Conservation (phyloP, 805 yeast genomes). For the Wickerhamiella spandovensis region DNA sequence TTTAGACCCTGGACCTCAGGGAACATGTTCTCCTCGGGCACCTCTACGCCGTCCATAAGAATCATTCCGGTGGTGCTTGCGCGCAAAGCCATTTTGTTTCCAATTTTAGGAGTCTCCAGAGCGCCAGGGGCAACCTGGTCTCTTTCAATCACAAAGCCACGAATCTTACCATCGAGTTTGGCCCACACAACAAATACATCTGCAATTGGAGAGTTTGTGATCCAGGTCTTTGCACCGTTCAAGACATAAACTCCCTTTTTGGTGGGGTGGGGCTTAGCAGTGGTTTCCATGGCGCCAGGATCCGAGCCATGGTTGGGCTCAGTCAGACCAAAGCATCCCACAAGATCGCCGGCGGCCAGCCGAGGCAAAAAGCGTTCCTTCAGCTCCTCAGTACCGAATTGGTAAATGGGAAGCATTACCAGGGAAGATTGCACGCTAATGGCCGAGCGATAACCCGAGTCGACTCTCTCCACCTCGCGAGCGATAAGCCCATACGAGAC, state of each 20-base stretch:
- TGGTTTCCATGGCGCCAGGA: conserved; percentile 45
- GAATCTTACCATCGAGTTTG: conserved; percentile 30
- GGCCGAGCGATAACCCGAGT: conserved; percentile 33
- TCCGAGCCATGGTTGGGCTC: conserved; percentile 55
- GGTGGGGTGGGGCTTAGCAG: conserved; percentile 32
- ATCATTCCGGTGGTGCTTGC: conserved; percentile 34
- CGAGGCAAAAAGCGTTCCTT: conserved; percentile 29
- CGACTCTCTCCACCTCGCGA: conserved; percentile 33
- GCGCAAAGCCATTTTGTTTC: conserved; percentile 28
- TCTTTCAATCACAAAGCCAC: conserved; percentile 32
- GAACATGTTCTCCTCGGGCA: conserved; percentile 30
- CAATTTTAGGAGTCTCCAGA: conserved; percentile 29
- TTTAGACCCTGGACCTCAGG: conserved; percentile 28
- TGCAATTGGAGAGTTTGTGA: conserved; percentile 35
- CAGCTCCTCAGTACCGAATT: conserved; percentile 30
- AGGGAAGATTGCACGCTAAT: conserved; percentile 34
- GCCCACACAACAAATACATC: conserved; percentile 32
- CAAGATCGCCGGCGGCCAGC: conserved; percentile 30
- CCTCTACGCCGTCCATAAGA: conserved; percentile 31
- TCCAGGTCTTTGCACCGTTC: conserved; percentile 32
- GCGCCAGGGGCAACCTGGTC: conserved; percentile 21
- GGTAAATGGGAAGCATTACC: conserved; percentile 31
- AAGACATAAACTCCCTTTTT: conserved; percentile 30
- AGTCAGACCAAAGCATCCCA: conserved; percentile 52
- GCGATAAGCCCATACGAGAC: conserved; percentile 33